phyloP scores from a whole-genome alignment of 1,284 basidiomycete species.

The Uromyces viciae-fabae region DNA sequence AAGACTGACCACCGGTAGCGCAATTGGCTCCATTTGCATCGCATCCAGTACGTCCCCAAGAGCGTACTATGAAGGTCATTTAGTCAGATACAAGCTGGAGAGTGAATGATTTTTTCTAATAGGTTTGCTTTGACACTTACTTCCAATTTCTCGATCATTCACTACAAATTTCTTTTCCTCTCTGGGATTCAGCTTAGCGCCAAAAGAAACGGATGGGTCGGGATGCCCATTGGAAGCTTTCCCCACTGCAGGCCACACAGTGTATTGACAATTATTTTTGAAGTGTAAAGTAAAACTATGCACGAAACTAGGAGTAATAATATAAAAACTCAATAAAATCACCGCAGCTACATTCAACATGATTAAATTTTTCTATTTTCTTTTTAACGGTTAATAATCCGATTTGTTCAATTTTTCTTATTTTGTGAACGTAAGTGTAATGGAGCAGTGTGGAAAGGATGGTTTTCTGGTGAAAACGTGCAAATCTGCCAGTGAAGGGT shows the following conservation, averaged over 20 bases:
- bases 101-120: too few species aligned
- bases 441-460: too few species aligned
- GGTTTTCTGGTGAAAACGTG: too few species aligned
- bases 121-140: conserved; percentile 28
- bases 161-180: conserved; percentile 23
- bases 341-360: too few species aligned
- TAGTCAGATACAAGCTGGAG: too few species aligned
- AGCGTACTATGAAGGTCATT: conserved; percentile 45
- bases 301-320: too few species aligned
- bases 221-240: conserved; percentile 48
- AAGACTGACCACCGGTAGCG: conserved; percentile 12
- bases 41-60: conserved; percentile 48
- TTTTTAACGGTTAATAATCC: too few species aligned
- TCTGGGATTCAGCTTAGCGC: conserved; percentile 38
- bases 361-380: too few species aligned
- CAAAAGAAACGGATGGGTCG: conserved; percentile 45
- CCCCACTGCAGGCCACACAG: conserved; percentile 47
- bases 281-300: conserved; percentile 44
- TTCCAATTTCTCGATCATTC: conserved; percentile 45
- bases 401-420: too few species aligned
- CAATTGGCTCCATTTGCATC: conserved; percentile 47
- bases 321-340: too few species aligned
- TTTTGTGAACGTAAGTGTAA: too few species aligned
- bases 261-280: conserved; percentile 46
- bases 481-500: too few species aligned